Conservation (phyloP, 768 basidiomycete genomes). For the Agrocybe praecox region DNA sequence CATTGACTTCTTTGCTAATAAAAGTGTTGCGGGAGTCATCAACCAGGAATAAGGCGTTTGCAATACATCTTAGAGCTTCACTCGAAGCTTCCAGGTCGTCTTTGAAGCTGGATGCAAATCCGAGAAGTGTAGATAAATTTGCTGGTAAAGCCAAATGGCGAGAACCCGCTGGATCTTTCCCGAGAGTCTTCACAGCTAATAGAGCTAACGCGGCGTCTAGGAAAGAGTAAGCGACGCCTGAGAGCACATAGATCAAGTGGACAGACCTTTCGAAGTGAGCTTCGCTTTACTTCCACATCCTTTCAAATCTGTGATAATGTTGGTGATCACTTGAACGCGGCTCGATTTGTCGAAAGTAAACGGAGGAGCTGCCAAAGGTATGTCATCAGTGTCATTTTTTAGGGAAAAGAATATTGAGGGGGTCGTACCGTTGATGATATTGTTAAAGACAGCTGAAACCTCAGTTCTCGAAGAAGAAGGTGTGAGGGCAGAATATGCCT, state of each 20-base stretch:
- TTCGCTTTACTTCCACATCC: constrained; percentile 43
- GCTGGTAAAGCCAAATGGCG: constrained; percentile 52
- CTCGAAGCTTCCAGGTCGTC: constrained; percentile 60
- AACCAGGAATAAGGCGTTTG: constrained; percentile 77
- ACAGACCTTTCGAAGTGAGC: constrained; percentile 58
- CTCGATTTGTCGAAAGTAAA: constrained; percentile 47
- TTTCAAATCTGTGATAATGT: constrained; percentile 63
- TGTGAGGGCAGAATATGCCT: constrained; percentile 49
- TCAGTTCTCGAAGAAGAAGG: constrained; percentile 47
- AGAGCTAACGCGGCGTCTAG: constrained; percentile 74
- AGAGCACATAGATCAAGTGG: background rate
- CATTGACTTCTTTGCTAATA: constrained; percentile 59
- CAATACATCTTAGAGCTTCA: constrained; percentile 76
- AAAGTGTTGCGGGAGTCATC: constrained; percentile 63
- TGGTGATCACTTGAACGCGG: constrained; percentile 57
- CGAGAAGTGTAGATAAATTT: constrained; percentile 61
- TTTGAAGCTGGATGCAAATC: constrained; percentile 53
- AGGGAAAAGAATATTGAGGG: background rate
- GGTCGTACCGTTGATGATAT: constrained; percentile 49
- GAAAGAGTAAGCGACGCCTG: background rate
- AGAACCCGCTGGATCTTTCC: constrained; percentile 71
- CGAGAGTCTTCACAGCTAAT: constrained; percentile 73
- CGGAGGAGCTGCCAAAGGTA: constrained; percentile 40
- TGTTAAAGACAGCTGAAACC: constrained; percentile 48
- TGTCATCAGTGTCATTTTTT: background rate